Base-by-base conservation (phyloP, 169 alveolate genomes). In the Plasmodium gaboni region DNA sequence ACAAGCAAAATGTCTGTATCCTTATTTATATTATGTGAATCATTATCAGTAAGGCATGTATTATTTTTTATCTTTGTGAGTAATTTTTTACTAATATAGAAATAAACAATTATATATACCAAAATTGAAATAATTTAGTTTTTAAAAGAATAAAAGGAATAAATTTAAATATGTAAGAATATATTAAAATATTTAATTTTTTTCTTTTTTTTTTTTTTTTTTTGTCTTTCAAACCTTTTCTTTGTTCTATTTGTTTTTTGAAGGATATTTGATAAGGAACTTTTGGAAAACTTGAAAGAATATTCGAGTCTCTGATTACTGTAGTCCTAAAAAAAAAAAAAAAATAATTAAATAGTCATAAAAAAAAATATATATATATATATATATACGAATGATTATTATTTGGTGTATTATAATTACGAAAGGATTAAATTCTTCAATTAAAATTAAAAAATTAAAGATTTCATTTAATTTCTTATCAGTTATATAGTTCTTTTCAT, bases 341-440 rank as follows among this genome's bases (percentile, higher is more conserved):
- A 48, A 44, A 13, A 69, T n/a, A 6, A 67, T 13, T 6, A 32
- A 38, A 69, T 32, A 32, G 73, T 7, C 10, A 46, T 48, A 6
- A 69, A 73, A 59, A 6, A 69, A 73, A 59, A 57, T 26, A 72
- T 28, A 22, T 15, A 28, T 7, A 55, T 53, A 28, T 22, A 53
- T 12, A 38, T 4, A 60, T 60, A 22, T 60, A 60, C 8, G 19
- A 1, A 19, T 6, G 42, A 60, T 38, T 32, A 32, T 51, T 8
- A 13, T 44, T 17, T 44, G 6, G 13, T 13, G 7, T 63, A 64
- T 76, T 46, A 64, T 68, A 48, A 28, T 72, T 80, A 80, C 90
- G 15, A 67, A 53, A n/a, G 90, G 90, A 55, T 80, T 80, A 67
- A 80, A 80, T 19, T 80, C 76, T 1, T 80, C 90, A 17, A 80